These are phyloP conservation scores for Cucurbita ficifolia DNA, from an alignment of 306 rosid genomes.

Conservation along the genomic window DNA sequence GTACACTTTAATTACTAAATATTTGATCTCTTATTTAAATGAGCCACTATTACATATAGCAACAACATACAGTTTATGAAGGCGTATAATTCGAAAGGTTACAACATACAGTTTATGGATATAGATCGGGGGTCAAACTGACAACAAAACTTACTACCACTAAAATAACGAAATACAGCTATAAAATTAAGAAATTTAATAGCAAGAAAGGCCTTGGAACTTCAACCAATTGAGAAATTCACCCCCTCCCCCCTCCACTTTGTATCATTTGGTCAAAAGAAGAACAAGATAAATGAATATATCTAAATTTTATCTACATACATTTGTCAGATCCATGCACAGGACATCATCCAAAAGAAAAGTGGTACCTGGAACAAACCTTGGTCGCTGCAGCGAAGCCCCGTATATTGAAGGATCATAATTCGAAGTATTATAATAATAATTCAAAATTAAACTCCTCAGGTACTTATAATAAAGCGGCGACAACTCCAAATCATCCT, in stretches of 20 bases:
- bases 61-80: background rate
- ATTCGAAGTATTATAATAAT: constrained; percentile 60
- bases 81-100: background rate
- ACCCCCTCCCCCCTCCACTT: no score
- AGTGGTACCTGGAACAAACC: constrained; percentile 97
- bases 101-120: background rate
- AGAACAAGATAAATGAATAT: background rate
- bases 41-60: background rate
- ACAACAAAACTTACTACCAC: background rate
- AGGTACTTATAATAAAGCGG: constrained; percentile 66
- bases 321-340: background rate
- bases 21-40: background rate
- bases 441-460: constrained; percentile 50
- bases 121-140: background rate
- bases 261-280: background rate
- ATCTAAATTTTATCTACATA: background rate
- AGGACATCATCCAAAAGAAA: background rate
- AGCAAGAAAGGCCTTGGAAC: background rate
- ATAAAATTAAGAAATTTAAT: background rate
- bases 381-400: constrained; percentile 78
- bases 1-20: background rate
- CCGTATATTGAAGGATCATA: constrained; percentile 68
- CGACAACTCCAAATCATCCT: constrained; percentile 88
- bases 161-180: background rate
- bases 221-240: background rate